Evolutionary conservation across 768 basidiomycete genomes (phyloP).

Genomic region (Leccinum olivaceopallidum): DNA sequence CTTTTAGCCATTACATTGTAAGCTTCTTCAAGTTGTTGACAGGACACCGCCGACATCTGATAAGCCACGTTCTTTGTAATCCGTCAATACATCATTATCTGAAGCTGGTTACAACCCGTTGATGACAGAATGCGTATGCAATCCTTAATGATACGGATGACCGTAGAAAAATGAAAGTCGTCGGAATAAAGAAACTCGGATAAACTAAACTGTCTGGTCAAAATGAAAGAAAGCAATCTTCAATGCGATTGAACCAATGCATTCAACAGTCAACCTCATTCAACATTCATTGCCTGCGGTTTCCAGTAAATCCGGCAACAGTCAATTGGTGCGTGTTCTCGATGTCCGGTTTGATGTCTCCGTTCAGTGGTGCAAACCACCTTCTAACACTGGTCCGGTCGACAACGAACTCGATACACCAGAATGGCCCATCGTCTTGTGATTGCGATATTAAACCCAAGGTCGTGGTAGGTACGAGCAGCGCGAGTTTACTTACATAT

Average conservation of each 20-base stretch:
- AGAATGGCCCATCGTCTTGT: slow-evolving; percentile 53
- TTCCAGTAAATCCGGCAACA: slow-evolving; percentile 47
- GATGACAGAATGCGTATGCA: too few species aligned
- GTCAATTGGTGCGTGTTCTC: slow-evolving; percentile 37
- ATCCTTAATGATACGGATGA: too few species aligned
- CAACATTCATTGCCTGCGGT: neutral
- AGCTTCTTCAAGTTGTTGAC: too few species aligned
- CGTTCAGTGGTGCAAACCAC: slow-evolving; percentile 63
- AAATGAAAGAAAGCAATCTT: neutral
- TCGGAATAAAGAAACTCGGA: neutral
- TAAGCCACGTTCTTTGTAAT: too few species aligned
- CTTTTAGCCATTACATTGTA: too few species aligned
- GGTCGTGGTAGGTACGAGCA: neutral
- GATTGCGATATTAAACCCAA: neutral
- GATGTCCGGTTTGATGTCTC: slow-evolving; percentile 65
- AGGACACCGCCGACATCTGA: too few species aligned
- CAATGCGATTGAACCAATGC: too few species aligned
- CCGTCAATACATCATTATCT: too few species aligned
- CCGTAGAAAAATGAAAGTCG: too few species aligned
- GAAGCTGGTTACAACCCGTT: too few species aligned
- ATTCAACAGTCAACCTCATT: neutral
- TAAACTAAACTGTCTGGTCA: neutral
- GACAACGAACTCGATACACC: slow-evolving; percentile 48
- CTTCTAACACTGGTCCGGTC: slow-evolving; percentile 45
- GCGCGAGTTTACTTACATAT: slow-evolving; percentile 36